A percentile compares a stretch with the other conserved stretches of the same genome.
Evolutionary conservation across 495 filamentous ascomycete species (phyloP).

Genomic region (Mytilinidion resinicola): DNA sequence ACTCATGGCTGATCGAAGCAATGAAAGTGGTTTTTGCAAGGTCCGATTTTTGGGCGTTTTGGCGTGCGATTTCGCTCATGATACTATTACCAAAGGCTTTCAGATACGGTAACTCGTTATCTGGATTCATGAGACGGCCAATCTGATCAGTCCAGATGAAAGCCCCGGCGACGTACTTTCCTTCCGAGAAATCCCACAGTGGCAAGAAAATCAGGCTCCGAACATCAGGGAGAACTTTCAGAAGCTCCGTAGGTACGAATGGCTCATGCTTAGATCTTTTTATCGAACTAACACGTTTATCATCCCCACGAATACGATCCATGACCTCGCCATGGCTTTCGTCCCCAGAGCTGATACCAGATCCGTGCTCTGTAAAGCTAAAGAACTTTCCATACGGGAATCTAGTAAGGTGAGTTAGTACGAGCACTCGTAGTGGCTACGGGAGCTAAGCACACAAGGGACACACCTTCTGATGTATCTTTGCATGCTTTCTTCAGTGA

Average conservation of each 20-base stretch:
- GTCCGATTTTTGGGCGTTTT: conserved; percentile 78
- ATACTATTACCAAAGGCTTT: conserved; percentile 27
- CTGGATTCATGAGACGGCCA: conserved; percentile 6
- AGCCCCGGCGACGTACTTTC: conserved; percentile 18
- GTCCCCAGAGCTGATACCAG: not conserved
- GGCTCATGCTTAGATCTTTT: not conserved
- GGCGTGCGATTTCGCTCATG: conserved; percentile 28
- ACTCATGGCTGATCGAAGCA: conserved; percentile 88
- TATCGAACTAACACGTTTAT: not conserved
- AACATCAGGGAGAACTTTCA: conserved; percentile 1
- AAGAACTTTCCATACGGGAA: too few species aligned
- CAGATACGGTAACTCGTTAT: conserved; percentile 19
- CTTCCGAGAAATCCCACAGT: conserved; percentile 22
- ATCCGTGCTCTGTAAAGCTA: not conserved
- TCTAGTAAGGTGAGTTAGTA: too few species aligned
- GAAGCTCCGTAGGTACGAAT: not conserved
- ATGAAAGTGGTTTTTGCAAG: conserved; percentile 92
- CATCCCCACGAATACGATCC: not conserved
- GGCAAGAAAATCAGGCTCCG: conserved; percentile 20
- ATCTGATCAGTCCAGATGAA: conserved; percentile 16
- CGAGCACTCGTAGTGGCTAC: too few species aligned
- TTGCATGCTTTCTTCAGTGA: not conserved
- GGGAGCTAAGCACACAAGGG: too few species aligned
- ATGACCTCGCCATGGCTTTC: not conserved
- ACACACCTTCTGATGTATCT: not conserved